Base-by-base conservation (phyloP, 2,329 filamentous ascomycete species). In the Fusarium sp. region DNA sequence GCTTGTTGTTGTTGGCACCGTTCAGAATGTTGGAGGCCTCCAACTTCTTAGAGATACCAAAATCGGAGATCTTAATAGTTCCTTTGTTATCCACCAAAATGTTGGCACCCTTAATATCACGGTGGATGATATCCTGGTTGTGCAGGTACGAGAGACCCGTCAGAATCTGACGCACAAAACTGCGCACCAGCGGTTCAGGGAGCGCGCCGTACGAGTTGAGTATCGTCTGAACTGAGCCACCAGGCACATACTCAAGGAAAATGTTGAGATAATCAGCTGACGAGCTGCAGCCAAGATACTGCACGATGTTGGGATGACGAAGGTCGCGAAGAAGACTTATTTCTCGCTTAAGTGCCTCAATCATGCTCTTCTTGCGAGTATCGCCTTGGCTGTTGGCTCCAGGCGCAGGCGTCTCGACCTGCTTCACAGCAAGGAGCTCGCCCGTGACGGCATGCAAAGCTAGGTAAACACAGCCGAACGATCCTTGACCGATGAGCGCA, bases 61-160 rank as follows among this genome's bases (percentile, higher is more conserved):
- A 99, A 84, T 99, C 96, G 11, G 95, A 98, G 71, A 99, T 99
- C 83, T 99, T 99, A 82, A 99, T 97, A 10, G 93, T 95, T 62
- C 96, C 96, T 82, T 98, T 98, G 85, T 98, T 98, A 83, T 99
- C 96, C 60, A 99, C 96, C 7, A 99, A 89, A 73, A 99, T 97
- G 78, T 99, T 99, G 79, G 96, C 96, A 49, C 96, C 96, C 84
- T 99, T 99, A 87, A 99, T 98, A 77, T 99, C 96, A 65, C 96
- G 92, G 79, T 99, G 96, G 74, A 99, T 98, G 77, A 99, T 99
- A 77, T 98, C 96, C 70, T 91, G 90, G 77, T 91, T 91, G 82
- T 99, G 96, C 18, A 99, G 88, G 79, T 98, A 99, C 6, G 93
- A 94, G 30, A 99, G 87, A 48, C 96, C 96, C 34, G 92, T 91